Evolutionary conservation across 2,329 filamentous ascomycete species (phyloP).

Genomic region (Trichoderma cornu-damae): DNA sequence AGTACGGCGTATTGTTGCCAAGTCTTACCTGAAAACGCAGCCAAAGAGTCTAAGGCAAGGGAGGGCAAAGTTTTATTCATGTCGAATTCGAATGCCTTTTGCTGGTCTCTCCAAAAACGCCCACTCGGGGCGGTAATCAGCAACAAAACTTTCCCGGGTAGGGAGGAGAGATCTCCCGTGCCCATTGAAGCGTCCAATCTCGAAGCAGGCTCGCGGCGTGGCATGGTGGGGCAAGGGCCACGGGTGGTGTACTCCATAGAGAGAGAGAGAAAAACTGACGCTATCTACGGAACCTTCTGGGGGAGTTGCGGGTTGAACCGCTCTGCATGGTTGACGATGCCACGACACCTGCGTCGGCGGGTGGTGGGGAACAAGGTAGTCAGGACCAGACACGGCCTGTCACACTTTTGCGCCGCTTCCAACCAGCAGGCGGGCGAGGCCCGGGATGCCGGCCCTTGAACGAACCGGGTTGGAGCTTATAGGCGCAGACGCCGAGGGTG

Average conservation of each 20-base stretch:
- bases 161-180: not conserved
- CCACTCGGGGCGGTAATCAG: not conserved
- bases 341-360: conserved; percentile 18
- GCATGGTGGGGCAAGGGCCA: conserved; percentile 7
- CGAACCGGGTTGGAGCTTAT: not conserved
- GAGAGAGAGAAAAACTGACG: conserved; percentile 8
- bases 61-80: not conserved
- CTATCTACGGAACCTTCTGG: conserved; percentile 21
- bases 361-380: conserved; percentile 7
- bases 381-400: not conserved
- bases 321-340: conserved; percentile 30
- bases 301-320: conserved; percentile 35
- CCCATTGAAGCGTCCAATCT: not conserved
- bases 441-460: not conserved
- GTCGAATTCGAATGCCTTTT: not conserved
- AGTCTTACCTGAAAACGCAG: too few relatives aligned
- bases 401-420: not conserved
- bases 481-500: not conserved
- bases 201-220: not conserved
- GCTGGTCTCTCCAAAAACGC: not conserved
- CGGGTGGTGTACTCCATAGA: conserved; percentile 8
- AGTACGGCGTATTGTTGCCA: not conserved
- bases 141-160: not conserved
- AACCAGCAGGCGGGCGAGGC: not conserved
- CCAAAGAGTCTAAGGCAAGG: not conserved